Conservation (phyloP, 169 alveolate species). For the Pseudocohnilembus persalinus region DNA sequence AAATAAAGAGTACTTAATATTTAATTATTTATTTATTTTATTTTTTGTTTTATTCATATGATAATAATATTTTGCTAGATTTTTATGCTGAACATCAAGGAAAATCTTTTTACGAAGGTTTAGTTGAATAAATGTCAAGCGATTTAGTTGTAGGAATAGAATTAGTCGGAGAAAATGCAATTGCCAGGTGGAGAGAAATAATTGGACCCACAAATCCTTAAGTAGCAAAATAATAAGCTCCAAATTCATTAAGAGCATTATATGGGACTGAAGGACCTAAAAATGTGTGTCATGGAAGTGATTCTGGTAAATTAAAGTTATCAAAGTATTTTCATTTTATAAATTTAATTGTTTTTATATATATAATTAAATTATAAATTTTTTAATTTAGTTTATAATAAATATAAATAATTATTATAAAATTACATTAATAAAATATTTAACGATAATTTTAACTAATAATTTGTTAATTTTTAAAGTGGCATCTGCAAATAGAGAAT, state of each 20-base stretch:
- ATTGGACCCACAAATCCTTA: slow-evolving; percentile 80
- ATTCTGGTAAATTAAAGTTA: slow-evolving; percentile 56
- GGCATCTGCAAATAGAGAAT: slow-evolving; percentile 71
- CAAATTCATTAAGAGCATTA: slow-evolving; percentile 67
- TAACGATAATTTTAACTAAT: background rate
- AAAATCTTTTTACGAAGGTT: slow-evolving; percentile 61
- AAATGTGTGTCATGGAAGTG: slow-evolving; percentile 84
- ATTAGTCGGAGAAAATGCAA: slow-evolving; percentile 75
- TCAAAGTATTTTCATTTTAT: no score
- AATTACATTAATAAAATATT: no score
- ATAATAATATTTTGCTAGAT: background rate
- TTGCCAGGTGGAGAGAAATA: slow-evolving; percentile 69
- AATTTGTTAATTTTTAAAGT: slow-evolving; percentile 14
- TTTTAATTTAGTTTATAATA: no score
- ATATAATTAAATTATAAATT: no score
- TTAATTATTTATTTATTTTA: background rate
- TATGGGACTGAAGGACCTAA: slow-evolving; percentile 78
- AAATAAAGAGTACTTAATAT: no score
- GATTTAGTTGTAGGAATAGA: slow-evolving; percentile 85
- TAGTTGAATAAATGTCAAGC: slow-evolving; percentile 65
- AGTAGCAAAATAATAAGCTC: slow-evolving; percentile 65
- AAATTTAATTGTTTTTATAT: no score
- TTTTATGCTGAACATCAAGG: slow-evolving; percentile 78
- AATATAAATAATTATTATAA: no score
- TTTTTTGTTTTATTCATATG: background rate